Evolutionary conservation across 768 basidiomycete genomes (phyloP).

Genomic region (Boletus vermiculosoides): DNA sequence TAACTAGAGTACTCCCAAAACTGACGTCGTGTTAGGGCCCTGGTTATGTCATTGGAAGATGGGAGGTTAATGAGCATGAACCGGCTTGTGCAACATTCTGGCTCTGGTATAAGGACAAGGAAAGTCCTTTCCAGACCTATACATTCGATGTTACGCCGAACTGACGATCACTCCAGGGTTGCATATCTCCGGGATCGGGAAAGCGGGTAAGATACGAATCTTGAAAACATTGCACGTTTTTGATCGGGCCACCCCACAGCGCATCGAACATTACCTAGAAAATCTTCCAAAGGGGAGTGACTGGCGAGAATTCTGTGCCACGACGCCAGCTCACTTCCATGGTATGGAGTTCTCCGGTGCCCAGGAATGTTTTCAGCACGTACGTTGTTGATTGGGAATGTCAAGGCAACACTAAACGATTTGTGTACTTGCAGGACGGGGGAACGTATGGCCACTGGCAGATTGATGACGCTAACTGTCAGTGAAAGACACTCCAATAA

Average conservation of each 20-base stretch:
- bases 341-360: conserved; percentile 27
- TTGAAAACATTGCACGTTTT: neutral
- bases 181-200: conserved; percentile 10
- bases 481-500: no score
- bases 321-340: conserved; percentile 30
- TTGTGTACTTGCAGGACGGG: neutral
- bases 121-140: no score
- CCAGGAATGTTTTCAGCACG: conserved; percentile 21
- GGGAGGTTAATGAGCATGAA: conserved; percentile 28
- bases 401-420: neutral
- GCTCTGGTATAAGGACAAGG: conserved; percentile 25
- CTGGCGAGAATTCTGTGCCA: conserved; percentile 35
- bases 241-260: conserved; percentile 9
- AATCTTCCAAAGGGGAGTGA: conserved; percentile 27
- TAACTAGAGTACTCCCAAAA: neutral
- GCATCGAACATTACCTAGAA: conserved; percentile 27
- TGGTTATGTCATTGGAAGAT: conserved; percentile 20
- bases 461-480: conserved; percentile 13
- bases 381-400: conserved; percentile 8
- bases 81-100: conserved; percentile 30
- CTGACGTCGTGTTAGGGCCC: conserved; percentile 14
- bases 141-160: neutral
- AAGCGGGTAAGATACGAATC: neutral
- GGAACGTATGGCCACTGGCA: conserved; percentile 24
- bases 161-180: conserved; percentile 16